A percentile compares a stretch with the other conserved stretches of the same genome.
phyloP scores from a whole-genome alignment of 2,329 filamentous ascomycete species.

The Xylaria multiplex region DNA sequence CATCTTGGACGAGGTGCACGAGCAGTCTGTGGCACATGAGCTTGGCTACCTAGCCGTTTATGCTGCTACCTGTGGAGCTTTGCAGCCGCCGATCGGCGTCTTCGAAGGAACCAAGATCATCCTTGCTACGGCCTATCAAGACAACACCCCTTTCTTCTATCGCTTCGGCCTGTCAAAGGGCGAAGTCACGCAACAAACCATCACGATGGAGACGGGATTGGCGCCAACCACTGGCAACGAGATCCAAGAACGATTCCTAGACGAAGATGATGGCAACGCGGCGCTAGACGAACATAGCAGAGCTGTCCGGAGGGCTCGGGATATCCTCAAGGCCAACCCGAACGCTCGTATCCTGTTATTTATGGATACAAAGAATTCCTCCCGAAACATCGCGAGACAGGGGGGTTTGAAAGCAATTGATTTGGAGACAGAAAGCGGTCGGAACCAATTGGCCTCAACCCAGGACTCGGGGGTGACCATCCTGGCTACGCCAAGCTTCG shows the following conservation, averaged over 20 bases:
- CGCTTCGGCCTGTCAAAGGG: background rate
- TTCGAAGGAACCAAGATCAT: background rate
- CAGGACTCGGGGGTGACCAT: background rate
- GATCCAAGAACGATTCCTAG: background rate
- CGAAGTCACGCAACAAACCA: background rate
- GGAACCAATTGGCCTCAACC: background rate
- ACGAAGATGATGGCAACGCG: background rate
- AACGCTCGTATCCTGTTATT: slow-evolving; percentile 5
- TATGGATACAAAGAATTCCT: slow-evolving; percentile 1
- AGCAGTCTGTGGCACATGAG: background rate
- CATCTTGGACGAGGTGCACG: slow-evolving; percentile 4
- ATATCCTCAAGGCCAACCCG: background rate
- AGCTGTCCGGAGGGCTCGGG: background rate
- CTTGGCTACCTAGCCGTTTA: slow-evolving; percentile 1
- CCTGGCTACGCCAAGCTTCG: background rate
- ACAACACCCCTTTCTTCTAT: background rate
- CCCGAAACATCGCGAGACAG: slow-evolving; percentile 4
- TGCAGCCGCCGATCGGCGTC: slow-evolving; percentile 4
- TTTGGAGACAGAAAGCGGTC: background rate
- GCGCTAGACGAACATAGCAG: background rate
- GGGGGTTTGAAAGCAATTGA: background rate
- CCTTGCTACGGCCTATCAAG: slow-evolving; percentile 1
- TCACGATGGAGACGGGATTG: slow-evolving; percentile 1
- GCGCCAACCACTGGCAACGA: background rate
- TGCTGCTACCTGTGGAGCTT: background rate